Percentiles rank a stretch among this genome's conserved stretches.
Conservation (phyloP, 2,329 filamentous ascomycete genomes). For the Cadophora gregata region DNA sequence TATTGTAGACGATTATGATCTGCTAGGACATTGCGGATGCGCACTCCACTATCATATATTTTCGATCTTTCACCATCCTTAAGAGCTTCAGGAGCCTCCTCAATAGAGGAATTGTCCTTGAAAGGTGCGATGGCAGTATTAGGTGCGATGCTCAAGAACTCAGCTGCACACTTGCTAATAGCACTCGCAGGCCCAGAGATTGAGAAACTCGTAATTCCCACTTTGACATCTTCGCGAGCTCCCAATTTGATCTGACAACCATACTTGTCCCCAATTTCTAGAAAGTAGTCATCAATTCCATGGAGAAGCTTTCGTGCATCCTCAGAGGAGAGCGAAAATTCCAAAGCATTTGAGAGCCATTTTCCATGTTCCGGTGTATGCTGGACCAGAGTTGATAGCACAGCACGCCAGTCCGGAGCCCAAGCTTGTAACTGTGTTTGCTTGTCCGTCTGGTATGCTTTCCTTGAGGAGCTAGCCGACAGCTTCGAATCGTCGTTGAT, state of each 20-base stretch:
- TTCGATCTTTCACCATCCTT: neutral
- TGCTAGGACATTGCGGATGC: neutral
- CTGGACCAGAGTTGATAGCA: conserved; percentile 29
- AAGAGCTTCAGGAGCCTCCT: neutral
- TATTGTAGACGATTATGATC: neutral
- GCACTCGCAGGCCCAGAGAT: conserved; percentile 35
- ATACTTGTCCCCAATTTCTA: conserved; percentile 31
- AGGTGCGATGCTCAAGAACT: conserved; percentile 32
- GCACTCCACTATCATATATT: neutral
- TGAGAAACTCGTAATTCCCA: conserved; percentile 24
- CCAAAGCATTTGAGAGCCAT: conserved; percentile 34
- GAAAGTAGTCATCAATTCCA: conserved; percentile 36
- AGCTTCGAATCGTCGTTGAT: neutral
- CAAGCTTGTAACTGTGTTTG: conserved; percentile 17
- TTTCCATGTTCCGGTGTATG: conserved; percentile 31
- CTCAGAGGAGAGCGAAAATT: conserved; percentile 27
- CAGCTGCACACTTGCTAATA: conserved; percentile 32
- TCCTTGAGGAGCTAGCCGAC: neutral
- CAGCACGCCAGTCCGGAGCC: conserved; percentile 36
- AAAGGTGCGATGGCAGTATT: conserved; percentile 17
- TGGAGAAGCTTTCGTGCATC: conserved; percentile 22
- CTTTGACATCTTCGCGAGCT: neutral
- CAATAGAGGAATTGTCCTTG: conserved; percentile 1
- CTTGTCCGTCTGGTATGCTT: conserved; percentile 22
- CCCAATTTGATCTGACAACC: conserved; percentile 32